Base-by-base conservation (phyloP, 495 filamentous ascomycete species). In the Choiromyces venosus region DNA sequence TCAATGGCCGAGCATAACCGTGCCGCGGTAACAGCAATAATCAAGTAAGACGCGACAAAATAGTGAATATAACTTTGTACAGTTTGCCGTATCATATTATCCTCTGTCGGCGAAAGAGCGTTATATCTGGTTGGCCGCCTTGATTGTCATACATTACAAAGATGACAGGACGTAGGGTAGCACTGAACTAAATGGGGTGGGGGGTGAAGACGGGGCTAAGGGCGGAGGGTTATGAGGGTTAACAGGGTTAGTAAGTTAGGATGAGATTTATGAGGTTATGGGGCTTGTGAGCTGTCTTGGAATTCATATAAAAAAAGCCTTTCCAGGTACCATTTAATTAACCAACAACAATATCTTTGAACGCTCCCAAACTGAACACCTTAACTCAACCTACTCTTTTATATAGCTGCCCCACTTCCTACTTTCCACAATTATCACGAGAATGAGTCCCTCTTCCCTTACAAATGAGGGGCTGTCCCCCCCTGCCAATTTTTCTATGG, bases 401-500 rank as follows among this genome's bases (percentile, higher is more conserved):
- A n/a, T 56, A 56, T 25, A 25, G 16, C 18, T 1, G 25, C 25
- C 9, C 10, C 46, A 29, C 65, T 35, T 70, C 70, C 21, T 33
- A 65, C 8, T 56, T 37, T 39, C 65, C 10, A 73, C 69, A 70
- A 77, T 73, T 36, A 52, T 69, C n/a, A 74, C 75, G 42, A 74
- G 75, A 18, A 78, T 78, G 78, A 80, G 79, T 25, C 68, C 68
- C 37, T 77, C 74, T 16, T 71, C 72, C 12, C 4, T 61, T 61
- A 33, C 25, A 39, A 76, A 76, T 29, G 78, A 80, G 37, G 67
- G 71, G 16, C 74, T 77, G 64, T 72, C 69, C 25, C 78, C 71
- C 1, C 79, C 79, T 2, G 78, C 79, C n/a, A 80, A 80, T 39
- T 80, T 80, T 42, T 78, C 78, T 39, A 61, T 76, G n/a, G 79